Evolutionary conservation across 352 stramenopile genomes (phyloP).

Genomic region (Globisporangium rhizosaccharum): DNA sequence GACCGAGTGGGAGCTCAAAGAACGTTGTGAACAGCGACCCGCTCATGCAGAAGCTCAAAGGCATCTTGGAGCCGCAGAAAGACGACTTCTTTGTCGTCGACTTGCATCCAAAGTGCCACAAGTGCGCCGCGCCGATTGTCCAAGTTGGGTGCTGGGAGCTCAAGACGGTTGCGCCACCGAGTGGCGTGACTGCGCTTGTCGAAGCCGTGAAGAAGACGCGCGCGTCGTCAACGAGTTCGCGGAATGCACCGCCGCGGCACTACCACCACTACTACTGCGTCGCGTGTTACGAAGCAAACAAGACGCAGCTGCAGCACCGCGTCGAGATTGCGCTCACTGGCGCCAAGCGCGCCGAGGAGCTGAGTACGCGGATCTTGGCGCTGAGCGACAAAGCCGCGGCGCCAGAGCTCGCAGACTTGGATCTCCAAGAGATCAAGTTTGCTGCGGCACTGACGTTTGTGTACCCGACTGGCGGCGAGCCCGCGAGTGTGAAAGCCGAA

Average conservation of each 20-base stretch:
- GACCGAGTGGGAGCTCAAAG: constrained; percentile 49
- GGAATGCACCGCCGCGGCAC: constrained; percentile 63
- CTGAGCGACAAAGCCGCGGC: constrained; percentile 55
- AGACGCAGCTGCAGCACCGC: constrained; percentile 68
- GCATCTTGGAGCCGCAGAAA: constrained; percentile 98
- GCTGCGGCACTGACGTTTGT: constrained; percentile 52
- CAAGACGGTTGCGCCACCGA: constrained; percentile 55
- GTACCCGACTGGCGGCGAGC: constrained; percentile 27
- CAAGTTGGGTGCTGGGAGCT: constrained; percentile 83
- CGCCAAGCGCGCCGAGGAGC: constrained; percentile 58
- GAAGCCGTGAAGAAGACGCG: constrained; percentile 73
- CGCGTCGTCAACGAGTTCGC: constrained; percentile 50
- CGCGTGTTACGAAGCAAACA: constrained; percentile 66
- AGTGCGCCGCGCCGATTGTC: constrained; percentile 79
- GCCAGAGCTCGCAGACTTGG: constrained; percentile 59
- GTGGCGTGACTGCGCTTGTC: constrained; percentile 73
- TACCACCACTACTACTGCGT: constrained; percentile 83
- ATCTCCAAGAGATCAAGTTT: constrained; percentile 83
- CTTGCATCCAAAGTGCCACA: constrained; percentile 89
- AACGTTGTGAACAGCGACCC: constrained; percentile 87
- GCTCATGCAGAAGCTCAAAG: constrained; percentile 97
- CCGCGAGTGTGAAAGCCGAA: constrained; percentile 11
- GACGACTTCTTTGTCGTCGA: constrained; percentile 99
- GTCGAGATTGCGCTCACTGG: constrained; percentile 62
- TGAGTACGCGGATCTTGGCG: constrained; percentile 55